Percentiles rank a stretch among this genome's conserved stretches.
phyloP scores from a whole-genome alignment of 208 protist genomes.

The Leishmania arabica region DNA sequence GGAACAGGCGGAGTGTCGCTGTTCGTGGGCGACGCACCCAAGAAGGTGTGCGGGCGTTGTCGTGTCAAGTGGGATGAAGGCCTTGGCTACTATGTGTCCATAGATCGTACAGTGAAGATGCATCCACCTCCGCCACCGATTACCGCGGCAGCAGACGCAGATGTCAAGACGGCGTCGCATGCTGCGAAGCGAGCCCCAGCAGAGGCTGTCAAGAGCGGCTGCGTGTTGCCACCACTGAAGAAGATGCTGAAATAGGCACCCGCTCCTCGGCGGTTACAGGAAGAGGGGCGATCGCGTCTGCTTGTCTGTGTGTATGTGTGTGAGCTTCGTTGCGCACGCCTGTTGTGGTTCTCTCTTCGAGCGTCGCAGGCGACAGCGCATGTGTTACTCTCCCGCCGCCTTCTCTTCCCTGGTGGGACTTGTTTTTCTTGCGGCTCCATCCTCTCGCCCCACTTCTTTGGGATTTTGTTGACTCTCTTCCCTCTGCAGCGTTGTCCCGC shows the following conservation, averaged over 20 bases:
- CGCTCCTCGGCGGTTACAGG: not conserved
- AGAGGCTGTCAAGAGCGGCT: not conserved
- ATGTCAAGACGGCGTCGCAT: not conserved
- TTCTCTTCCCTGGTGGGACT: not conserved
- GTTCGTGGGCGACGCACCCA: constrained; percentile 48
- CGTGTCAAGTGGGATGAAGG: constrained; percentile 69
- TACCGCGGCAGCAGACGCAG: not conserved
- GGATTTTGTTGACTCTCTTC: not conserved
- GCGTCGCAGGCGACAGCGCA: too few relatives aligned
- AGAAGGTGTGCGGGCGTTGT: constrained; percentile 61
- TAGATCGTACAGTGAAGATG: constrained; percentile 33
- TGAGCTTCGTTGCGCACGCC: not conserved
- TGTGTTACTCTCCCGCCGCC: not conserved
- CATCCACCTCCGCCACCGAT: constrained; percentile 14
- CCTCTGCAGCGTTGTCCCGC: not conserved
- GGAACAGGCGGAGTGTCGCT: constrained; percentile 51
- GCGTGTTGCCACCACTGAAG: constrained; percentile 8
- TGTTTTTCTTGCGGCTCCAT: not conserved
- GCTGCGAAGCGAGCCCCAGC: not conserved
- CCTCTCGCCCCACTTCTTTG: not conserved
- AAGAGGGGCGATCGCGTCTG: not conserved
- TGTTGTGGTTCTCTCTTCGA: not conserved
- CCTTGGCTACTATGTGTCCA: constrained; percentile 68
- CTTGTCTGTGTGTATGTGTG: not conserved
- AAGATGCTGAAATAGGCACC: not conserved